Base-by-base conservation (phyloP, 148 eudicot genomes). In the Diospyros kaki region DNA sequence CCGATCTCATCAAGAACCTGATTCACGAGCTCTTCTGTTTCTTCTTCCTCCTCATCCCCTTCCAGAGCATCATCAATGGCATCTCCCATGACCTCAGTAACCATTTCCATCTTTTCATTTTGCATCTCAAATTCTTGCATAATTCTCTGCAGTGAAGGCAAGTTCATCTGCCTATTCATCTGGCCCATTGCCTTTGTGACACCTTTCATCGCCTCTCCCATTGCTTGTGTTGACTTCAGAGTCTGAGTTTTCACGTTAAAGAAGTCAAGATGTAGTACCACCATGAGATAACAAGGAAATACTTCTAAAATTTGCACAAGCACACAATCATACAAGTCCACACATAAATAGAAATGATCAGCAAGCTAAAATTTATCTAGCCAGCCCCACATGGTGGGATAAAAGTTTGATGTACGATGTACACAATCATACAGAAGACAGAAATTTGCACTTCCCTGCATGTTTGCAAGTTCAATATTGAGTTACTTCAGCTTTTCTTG, bases 171-270 rank as follows among this genome's bases (percentile, higher is more conserved):
- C 83, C 89, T 88, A 75, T 92, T 95, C 98, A 95, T 95, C 80
- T 90, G 96, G 64, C 97, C 97, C 98, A 95, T 95, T 55, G 98
- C 98, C 87, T 95, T 95, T 52, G 98, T 95, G 51, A 95, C 98
- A 71, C 98, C 98, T 81, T 90, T 95, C 97, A 95, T 95, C 18
- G 98, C 98, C 83, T 95, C 96, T 71, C 98, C 98, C 98, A 95
- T 95, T 67, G 98, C 98, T 95, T 95, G 98, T 15, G 98, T 95
- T 1, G 98, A 95, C 82, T 95, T 95, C 82, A 95, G 76, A 40
- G 98, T 94, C 98, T 94, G 85, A 40, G 64, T 69, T 64, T 43
- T 46, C 3, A 60, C 4, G 28, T 28, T 28, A 28, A 28, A 28
- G 28, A 28, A 40, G 38, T 40, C 62, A 9, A 38, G 50, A n/a